Base-by-base conservation (phyloP, 495 filamentous ascomycete species). In the Articulospora tetracladia region DNA sequence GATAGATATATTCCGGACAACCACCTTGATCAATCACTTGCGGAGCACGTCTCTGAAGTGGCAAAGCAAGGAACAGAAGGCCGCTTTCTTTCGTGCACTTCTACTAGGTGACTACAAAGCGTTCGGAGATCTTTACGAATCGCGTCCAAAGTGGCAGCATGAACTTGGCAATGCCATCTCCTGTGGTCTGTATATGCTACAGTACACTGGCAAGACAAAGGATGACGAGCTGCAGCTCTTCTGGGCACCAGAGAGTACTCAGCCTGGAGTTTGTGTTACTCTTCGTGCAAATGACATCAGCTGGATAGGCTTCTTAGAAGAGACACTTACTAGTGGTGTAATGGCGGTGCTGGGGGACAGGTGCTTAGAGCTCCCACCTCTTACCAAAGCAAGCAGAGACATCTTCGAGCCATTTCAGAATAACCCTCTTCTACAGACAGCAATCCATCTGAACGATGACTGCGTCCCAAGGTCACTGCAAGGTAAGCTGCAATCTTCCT, bases 131-230 rank as follows among this genome's bases (percentile, higher is more conserved):
- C 27, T 61, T 17, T 61, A 57, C 10, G 6, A 61, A 13, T 61
- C 59, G 8, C 1, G 44, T 12, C 13, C 1, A 12, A 27, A 41
- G 1, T 61, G 59, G 59, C 59, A 44, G 27, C 20, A 23, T 50
- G 53, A 61, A 41, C 52, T 61, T 34, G 52, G 52, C 10, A 57
- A 61, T 2, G 59, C 59, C 20, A 51, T 61, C 34, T n/a, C 15
- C 17, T 55, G 27, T 50, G 28, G 58, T 28, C 51, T 61, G 4
- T 34, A 55, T 24, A 32, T 2, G 34, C 22, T 58, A 15, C 17
- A 32, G 22, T 27, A 60, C 44, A 58, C 56, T 15, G 56, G 56
- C n/a, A n/a, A n/a, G 17, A 51, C 30, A 15, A 58, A 23, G 24
- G 56, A 58, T 44, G 22, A 39, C 32, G 56, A 51, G 12, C 41